Evolutionary conservation across 2,329 filamentous ascomycete genomes (phyloP).

Genomic region (Alternaria postmessia): DNA sequence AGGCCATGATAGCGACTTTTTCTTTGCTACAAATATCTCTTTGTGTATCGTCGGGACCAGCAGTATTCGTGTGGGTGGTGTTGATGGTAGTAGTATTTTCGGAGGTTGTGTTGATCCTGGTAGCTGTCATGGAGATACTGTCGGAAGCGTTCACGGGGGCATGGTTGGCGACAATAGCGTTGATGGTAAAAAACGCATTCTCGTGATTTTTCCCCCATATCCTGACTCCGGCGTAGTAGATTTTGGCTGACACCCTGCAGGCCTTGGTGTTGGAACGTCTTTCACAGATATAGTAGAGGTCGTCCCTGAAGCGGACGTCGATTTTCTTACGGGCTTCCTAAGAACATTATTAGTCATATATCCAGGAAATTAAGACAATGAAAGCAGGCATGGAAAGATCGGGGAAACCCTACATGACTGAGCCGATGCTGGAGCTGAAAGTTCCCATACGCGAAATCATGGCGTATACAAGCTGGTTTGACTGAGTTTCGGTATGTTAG

Average conservation of each 20-base stretch:
- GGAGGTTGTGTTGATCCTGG: neutral
- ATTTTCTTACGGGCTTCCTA: neutral
- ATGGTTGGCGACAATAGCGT: neutral
- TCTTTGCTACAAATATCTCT: neutral
- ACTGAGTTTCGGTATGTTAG: neutral
- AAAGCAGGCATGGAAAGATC: neutral
- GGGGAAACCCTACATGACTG: neutral
- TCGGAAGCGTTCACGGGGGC: neutral
- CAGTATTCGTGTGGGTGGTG: neutral
- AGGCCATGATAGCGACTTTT: neutral
- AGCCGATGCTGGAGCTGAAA: neutral
- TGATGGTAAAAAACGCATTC: neutral
- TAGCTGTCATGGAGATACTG: too few relatives aligned
- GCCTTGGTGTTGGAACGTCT: neutral
- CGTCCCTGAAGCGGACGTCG: conserved; percentile 3
- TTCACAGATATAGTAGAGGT: neutral
- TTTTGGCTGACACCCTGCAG: neutral
- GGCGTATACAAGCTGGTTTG: neutral
- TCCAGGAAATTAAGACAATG: too few relatives aligned
- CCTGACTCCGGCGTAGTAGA: neutral
- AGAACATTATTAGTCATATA: neutral
- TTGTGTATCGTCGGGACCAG: neutral
- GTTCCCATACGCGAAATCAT: conserved; percentile 1
- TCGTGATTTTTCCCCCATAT: neutral
- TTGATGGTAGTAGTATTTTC: neutral